phyloP scores from a whole-genome alignment of 176 grass and related monocot species.

The Carex parvula region DNA sequence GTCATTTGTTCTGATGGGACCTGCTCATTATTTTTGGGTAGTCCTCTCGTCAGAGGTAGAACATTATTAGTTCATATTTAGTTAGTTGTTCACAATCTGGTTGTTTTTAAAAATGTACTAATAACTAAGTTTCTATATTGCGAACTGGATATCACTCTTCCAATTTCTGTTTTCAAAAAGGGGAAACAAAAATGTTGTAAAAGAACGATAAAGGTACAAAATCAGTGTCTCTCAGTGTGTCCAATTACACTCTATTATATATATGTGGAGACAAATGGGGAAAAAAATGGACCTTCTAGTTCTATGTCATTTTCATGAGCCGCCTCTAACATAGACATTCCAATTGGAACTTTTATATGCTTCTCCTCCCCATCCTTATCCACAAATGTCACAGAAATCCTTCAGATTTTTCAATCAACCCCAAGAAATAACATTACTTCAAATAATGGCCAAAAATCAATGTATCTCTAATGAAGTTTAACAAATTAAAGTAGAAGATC shows the following conservation, averaged over 20 bases:
- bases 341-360: constrained; percentile 73
- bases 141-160: background rate
- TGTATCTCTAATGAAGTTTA: background rate
- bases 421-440: background rate
- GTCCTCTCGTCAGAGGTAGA: background rate
- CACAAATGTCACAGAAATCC: constrained; percentile 92
- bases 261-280: background rate
- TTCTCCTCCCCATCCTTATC: constrained; percentile 67
- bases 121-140: background rate
- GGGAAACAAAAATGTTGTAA: background rate
- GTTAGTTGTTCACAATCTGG: background rate
- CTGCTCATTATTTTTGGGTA: background rate
- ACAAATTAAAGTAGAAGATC: background rate
- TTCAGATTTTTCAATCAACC: constrained; percentile 23
- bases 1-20: background rate
- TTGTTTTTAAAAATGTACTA: too few species aligned
- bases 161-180: background rate
- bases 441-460: background rate
- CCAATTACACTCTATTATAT: background rate
- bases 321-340: constrained; percentile 95
- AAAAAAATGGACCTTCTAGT: constrained; percentile 70
- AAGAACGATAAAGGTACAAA: background rate
- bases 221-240: background rate
- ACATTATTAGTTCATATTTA: background rate
- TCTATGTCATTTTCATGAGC: constrained; percentile 99